Conservation (phyloP, 164 flowering plant species). For the Liquidambar formosana region DNA sequence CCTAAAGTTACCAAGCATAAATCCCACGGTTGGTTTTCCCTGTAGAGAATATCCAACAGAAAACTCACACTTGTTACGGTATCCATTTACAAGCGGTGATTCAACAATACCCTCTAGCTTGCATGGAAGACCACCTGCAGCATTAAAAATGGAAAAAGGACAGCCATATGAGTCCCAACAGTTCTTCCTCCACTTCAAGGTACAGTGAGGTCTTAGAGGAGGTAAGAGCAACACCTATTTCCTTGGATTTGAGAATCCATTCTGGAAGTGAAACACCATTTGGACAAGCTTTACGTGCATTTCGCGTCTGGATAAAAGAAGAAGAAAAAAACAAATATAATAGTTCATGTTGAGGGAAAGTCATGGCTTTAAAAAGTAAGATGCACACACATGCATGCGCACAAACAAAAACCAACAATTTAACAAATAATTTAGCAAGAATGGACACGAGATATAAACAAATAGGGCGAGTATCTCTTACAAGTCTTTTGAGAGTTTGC, state of each 20-base stretch:
- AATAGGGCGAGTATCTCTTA: constrained; percentile 23
- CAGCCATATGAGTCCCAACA: background rate
- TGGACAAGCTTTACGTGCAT: constrained; percentile 94
- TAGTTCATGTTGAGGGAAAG: background rate
- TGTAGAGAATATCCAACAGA: constrained; percentile 78
- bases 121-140: constrained; percentile 94
- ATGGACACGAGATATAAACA: background rate
- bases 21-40: constrained; percentile 84
- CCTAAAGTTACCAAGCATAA: constrained; percentile 97
- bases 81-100: constrained; percentile 85
- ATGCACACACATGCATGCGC: background rate
- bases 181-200: background rate
- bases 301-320: constrained; percentile 60
- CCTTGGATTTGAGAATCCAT: constrained; percentile 85
- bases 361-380: background rate
- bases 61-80: constrained; percentile 96
- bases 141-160: constrained; percentile 8
- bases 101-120: constrained; percentile 78
- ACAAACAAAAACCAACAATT: too few species aligned
- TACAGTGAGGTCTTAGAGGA: background rate
- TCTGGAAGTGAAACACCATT: constrained; percentile 72
- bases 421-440: background rate
- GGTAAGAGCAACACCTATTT: constrained; percentile 56
- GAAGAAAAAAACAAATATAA: background rate
- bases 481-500: constrained; percentile 80